Conservation (phyloP, 1,284 basidiomycete species). For the Malassezia japonica region DNA sequence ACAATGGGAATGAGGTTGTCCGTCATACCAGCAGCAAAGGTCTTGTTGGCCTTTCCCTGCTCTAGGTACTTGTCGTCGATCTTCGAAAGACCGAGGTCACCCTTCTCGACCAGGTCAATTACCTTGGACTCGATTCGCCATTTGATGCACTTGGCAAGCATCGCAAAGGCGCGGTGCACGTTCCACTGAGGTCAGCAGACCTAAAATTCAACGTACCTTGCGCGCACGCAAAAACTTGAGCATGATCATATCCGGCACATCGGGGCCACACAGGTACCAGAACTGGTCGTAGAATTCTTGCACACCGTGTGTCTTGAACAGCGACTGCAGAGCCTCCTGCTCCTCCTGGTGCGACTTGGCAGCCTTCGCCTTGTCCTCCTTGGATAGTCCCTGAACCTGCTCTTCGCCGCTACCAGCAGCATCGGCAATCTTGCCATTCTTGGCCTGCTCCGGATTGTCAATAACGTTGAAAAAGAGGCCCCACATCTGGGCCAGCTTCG, state of each 20-base stretch:
- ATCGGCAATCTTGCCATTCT: conserved; percentile 6
- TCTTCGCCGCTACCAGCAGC: conserved; percentile 15
- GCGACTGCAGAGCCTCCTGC: conserved; percentile 41
- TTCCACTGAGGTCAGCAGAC: conserved; percentile 39
- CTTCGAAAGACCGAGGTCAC: conserved; percentile 44
- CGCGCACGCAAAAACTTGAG: conserved; percentile 49
- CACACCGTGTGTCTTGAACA: conserved; percentile 48
- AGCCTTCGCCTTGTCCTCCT: conserved; percentile 45
- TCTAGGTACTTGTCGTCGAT: conserved; percentile 42
- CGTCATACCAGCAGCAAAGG: conserved; percentile 46
- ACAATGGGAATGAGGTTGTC: conserved; percentile 45
- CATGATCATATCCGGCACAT: conserved; percentile 40
- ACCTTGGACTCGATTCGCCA: conserved; percentile 46
- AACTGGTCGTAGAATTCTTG: conserved; percentile 43
- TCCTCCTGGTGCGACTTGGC: conserved; percentile 43
- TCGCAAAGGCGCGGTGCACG: conserved; percentile 47
- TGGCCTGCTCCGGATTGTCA: conserved; percentile 25
- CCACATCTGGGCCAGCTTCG: conserved; percentile 45
- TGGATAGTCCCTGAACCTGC: conserved; percentile 29
- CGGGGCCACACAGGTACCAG: conserved; percentile 47
- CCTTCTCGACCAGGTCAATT: conserved; percentile 46
- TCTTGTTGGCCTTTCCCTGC: conserved; percentile 48
- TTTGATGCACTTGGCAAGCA: conserved; percentile 46
- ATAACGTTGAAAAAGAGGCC: conserved; percentile 29
- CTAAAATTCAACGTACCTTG: conserved; percentile 17